A percentile compares a stretch with the other conserved stretches of the same genome.
phyloP scores from a whole-genome alignment of 2,329 filamentous ascomycete species.

The Fusarium camptoceras region DNA sequence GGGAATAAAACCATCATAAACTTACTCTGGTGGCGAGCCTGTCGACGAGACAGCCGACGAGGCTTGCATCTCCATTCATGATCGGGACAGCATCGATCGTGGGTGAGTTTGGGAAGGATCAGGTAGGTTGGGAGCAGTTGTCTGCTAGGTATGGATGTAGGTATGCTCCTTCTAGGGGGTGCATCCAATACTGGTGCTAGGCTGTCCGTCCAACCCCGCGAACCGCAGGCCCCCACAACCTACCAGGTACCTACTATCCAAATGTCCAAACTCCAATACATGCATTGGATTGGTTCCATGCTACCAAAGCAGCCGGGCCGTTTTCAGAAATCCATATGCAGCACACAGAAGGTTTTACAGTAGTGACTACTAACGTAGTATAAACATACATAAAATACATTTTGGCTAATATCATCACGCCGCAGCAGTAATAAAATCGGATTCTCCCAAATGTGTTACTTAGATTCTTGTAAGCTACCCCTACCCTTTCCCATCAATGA shows the following conservation, averaged over 20 bases:
- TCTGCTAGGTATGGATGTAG: not conserved
- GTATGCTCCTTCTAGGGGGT: slow-evolving; percentile 25
- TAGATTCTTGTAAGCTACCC: not conserved
- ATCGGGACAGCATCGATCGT: slow-evolving; percentile 43
- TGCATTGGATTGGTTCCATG: not conserved
- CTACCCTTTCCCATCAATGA: not conserved
- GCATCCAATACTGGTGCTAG: slow-evolving; percentile 10
- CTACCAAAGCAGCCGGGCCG: not conserved
- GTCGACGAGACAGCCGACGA: slow-evolving; percentile 72
- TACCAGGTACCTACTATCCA: not conserved
- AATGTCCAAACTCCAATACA: not conserved
- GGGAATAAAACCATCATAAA: slow-evolving; percentile 6
- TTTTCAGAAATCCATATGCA: slow-evolving; percentile 21
- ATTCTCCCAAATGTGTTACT: not conserved
- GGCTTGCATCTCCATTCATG: slow-evolving; percentile 70
- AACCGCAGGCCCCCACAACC: slow-evolving; percentile 32
- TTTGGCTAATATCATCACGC: not conserved
- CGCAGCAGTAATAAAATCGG: not conserved
- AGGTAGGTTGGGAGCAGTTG: slow-evolving; percentile 23
- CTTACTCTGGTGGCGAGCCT: slow-evolving; percentile 71
- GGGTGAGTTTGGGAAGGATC: slow-evolving; percentile 23
- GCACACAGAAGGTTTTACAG: not conserved
- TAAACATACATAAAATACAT: not conserved
- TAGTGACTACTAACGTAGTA: no score
- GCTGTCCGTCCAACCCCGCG: slow-evolving; percentile 39